Evolutionary conservation across 352 stramenopile genomes (phyloP).

Genomic region (Saprolegnia parasitica): DNA sequence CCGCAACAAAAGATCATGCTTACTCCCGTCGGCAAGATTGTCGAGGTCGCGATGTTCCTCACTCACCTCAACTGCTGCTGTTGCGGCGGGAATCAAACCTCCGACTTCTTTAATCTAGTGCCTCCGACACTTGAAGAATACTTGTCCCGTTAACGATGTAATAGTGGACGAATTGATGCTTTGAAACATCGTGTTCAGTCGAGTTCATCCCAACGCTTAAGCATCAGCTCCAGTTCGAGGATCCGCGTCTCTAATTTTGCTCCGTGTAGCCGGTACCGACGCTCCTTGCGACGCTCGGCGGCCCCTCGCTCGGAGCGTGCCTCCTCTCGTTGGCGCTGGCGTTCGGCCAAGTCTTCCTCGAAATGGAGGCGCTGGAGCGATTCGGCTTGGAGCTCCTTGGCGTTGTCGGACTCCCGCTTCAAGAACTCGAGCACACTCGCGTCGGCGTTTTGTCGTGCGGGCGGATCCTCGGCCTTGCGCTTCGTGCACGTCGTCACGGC

Average conservation of each 20-base stretch:
- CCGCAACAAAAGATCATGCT: neutral
- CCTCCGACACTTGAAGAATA: neutral
- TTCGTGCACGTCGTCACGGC: no score
- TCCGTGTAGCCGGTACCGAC: neutral
- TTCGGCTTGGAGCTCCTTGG: neutral
- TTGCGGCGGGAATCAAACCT: neutral
- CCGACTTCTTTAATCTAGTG: neutral
- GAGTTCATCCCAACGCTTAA: neutral
- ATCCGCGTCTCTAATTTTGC: neutral
- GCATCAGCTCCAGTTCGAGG: neutral
- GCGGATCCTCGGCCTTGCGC: no score
- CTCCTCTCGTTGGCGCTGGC: neutral
- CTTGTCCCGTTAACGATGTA: neutral
- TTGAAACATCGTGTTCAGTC: neutral
- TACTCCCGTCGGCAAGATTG: neutral
- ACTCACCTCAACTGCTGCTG: neutral
- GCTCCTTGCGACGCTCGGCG: no score
- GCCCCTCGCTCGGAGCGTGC: neutral
- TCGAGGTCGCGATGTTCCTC: neutral
- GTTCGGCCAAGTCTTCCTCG: neutral
- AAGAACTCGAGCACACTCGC: no score
- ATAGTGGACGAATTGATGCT: neutral
- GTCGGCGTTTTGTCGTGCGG: no score
- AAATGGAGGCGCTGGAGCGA: neutral
- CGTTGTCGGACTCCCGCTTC: no score